Evolutionary conservation across 768 basidiomycete genomes (phyloP), one percentile per base, ranked within the genome.

Genomic region (Pholiota microspora): DNA sequence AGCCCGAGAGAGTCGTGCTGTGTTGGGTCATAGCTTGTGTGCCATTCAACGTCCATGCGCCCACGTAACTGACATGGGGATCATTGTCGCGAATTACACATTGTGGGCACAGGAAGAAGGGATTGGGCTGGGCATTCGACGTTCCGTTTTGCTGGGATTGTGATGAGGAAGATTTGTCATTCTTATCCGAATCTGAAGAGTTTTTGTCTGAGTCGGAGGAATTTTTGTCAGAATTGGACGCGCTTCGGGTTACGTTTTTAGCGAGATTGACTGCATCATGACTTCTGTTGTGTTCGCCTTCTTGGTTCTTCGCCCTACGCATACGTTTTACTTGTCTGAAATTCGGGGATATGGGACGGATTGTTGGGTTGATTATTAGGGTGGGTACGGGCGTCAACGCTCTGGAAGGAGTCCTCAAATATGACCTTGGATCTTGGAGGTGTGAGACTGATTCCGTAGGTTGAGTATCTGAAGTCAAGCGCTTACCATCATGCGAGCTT

Each of bases 61-160:
- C 72, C 4, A 59, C 62, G 52, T 77, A 77, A 4, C 56, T 42
- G 4, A 76, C 60, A 47, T 69, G 57, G 5, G 75, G 66, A 54
- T 74, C 70, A 56, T 76, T 75, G 52, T 77, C 71, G 25, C 54
- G 63, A 2, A 72, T 52, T 21, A 64, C 16, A 44, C 69, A 71
- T 7, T 28, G 23, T 12, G 47, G 47, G 40, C 64, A 66, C 53
- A 28, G 31, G 18, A 24, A 32, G 44, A 23, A 42, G 40, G 51
- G 7, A 28, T 32, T 52, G 16, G 50, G 27, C 5, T 12, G 7
- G 7, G 18, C 40, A 42, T 42, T 42, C 21, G 16, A 21, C 16
- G 18, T 10, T 6, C 21, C 21, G 23, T 42, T 42, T 23, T 42
- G n/a, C 21, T 42, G 40, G 2, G 16, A 10, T 23, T 42, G 40